These are phyloP conservation scores for Trichoderma endophyticum DNA, from an alignment of 2,329 filamentous ascomycete species.

Conservation along the genomic window DNA sequence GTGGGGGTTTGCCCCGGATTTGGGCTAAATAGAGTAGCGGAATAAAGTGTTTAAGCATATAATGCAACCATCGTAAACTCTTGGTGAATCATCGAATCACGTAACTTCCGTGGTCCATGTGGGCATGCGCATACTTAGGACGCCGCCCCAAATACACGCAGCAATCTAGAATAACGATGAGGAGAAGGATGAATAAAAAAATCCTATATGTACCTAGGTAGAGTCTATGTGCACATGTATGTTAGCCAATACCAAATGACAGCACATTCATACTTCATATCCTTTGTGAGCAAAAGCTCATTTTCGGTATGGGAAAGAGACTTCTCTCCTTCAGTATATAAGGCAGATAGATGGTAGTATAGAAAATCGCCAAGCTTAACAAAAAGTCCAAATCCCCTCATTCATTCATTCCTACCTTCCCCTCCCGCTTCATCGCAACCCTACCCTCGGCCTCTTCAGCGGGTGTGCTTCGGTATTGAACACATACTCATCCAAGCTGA, in stretches of 20 bases:
- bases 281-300: background rate
- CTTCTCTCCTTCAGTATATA: background rate
- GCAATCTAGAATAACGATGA: background rate
- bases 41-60: background rate
- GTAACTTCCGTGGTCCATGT: background rate
- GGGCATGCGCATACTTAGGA: background rate
- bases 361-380: background rate
- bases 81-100: background rate
- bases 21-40: slow-evolving; percentile 2
- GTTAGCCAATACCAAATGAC: background rate
- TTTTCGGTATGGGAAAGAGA: background rate
- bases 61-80: background rate
- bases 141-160: background rate
- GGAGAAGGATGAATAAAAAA: background rate
- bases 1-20: background rate
- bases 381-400: background rate
- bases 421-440: background rate
- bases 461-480: slow-evolving; percentile 55
- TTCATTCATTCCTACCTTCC: background rate
- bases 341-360: background rate
- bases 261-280: background rate
- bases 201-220: background rate
- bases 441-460: slow-evolving; percentile 1
- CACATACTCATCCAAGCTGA: slow-evolving; percentile 67
- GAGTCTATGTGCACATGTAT: background rate